phyloP scores from a whole-genome alignment of 2,329 filamentous ascomycete genomes.

The Microcyclospora pomicola region DNA sequence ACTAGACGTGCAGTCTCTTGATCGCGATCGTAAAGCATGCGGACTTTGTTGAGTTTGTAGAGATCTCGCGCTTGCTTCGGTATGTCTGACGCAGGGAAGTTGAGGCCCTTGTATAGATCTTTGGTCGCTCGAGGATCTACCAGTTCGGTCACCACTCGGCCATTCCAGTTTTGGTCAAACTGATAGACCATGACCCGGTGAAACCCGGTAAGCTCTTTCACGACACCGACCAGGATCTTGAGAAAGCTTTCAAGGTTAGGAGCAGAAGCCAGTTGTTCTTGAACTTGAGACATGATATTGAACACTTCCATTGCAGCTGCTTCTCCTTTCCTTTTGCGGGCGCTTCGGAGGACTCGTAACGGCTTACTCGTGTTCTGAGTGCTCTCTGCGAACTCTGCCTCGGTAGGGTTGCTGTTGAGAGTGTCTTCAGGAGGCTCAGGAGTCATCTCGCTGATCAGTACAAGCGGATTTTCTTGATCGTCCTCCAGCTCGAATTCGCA shows the following conservation, averaged over 20 bases:
- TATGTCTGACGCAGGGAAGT: slow-evolving; percentile 81
- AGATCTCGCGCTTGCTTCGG: slow-evolving; percentile 75
- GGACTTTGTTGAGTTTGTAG: slow-evolving; percentile 81
- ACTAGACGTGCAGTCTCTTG: slow-evolving; percentile 67
- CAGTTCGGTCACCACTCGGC: slow-evolving; percentile 74
- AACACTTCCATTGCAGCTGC: slow-evolving; percentile 81
- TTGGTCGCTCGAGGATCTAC: slow-evolving; percentile 67
- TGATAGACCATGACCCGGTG: slow-evolving; percentile 90
- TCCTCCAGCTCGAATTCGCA: slow-evolving; percentile 85
- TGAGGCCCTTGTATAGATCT: slow-evolving; percentile 73
- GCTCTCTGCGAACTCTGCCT: slow-evolving; percentile 61
- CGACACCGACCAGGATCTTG: slow-evolving; percentile 68
- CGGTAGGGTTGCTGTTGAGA: slow-evolving; percentile 54
- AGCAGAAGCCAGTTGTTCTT: slow-evolving; percentile 68
- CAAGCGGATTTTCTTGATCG: slow-evolving; percentile 53
- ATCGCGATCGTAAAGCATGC: slow-evolving; percentile 74
- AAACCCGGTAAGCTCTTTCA: slow-evolving; percentile 82
- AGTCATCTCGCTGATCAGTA: slow-evolving; percentile 40
- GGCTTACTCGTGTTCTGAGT: slow-evolving; percentile 64
- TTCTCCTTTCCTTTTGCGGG: slow-evolving; percentile 61
- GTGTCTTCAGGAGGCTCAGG: slow-evolving; percentile 60
- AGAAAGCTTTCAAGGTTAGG: slow-evolving; percentile 58
- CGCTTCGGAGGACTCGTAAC: slow-evolving; percentile 60
- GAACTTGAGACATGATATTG: slow-evolving; percentile 82
- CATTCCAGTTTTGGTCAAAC: slow-evolving; percentile 71